Percentiles rank a stretch among this genome's conserved stretches.
Evolutionary conservation across 2,329 filamentous ascomycete genomes (phyloP).

Genomic region (Remersonia thermophila): DNA sequence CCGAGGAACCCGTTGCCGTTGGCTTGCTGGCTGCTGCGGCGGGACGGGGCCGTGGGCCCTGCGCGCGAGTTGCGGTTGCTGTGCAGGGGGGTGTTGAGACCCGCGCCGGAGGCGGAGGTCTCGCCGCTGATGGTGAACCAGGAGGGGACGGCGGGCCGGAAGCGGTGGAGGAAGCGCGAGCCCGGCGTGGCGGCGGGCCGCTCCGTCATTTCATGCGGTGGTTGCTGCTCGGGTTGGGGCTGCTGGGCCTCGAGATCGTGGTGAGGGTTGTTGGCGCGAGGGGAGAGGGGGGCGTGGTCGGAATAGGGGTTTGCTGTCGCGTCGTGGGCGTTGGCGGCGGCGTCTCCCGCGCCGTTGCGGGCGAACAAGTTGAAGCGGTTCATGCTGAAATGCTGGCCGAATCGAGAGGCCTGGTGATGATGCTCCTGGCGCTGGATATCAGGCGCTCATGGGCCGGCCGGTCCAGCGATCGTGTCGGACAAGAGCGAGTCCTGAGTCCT

Average conservation of each 20-base stretch:
- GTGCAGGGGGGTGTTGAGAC: conserved; percentile 3
- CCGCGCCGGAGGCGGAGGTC: no score
- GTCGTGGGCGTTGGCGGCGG: conserved; percentile 5
- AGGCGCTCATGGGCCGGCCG: no score
- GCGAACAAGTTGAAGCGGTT: conserved; percentile 17
- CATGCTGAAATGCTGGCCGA: no score
- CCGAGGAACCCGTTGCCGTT: no score
- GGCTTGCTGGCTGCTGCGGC: conserved; percentile 1
- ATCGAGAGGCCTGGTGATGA: no score
- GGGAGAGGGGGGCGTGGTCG: conserved; percentile 15
- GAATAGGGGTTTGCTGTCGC: background rate
- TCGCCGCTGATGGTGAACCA: conserved; percentile 20
- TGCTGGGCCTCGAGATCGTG: conserved; percentile 18
- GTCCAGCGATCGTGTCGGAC: no score
- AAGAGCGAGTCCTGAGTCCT: no score
- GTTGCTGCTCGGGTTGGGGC: background rate
- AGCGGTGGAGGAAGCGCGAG: conserved; percentile 18
- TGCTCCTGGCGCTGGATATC: no score
- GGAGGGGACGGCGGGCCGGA: conserved; percentile 21
- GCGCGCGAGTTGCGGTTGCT: background rate
- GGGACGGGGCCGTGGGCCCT: no score
- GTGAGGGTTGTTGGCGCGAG: conserved; percentile 3
- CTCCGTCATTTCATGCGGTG: conserved; percentile 19
- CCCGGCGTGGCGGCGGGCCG: conserved; percentile 7
- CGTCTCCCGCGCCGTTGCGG: conserved; percentile 4